Base-by-base conservation (phyloP, 345 rosid species). In the Eucalyptus paniculata region DNA sequence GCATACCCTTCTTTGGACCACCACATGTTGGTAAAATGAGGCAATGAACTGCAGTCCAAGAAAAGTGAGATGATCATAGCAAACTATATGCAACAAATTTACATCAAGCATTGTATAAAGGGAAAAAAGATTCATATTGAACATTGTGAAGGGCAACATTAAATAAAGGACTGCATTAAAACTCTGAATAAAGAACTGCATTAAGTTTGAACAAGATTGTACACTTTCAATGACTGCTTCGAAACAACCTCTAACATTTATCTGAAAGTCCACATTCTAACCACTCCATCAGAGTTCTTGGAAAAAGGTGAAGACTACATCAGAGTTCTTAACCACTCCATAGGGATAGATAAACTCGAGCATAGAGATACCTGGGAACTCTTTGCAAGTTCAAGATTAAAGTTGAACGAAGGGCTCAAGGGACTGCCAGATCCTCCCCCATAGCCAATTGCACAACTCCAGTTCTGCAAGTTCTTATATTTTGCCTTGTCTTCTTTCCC, bases 371-470 rank as follows among this genome's bases (percentile, higher is more conserved):
- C 99, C 99, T 93, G 94, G 87, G 99, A 96, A 91, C 93, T 93
- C 91, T 93, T 95, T 21, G 93, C 95, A 92, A 97, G 95, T 92
- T 97, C 99, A 89, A 97, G 94, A 81, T 95, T 91, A 91, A 96
- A 96, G 92, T 94, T 96, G 93, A 97, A 97, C 40, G 99, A 96
- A 89, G 99, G 99, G 87, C 96, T 94, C 90, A 96, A 91, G 86
- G 98, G 99, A 90, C 98, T 96, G 91, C 95, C 94, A 32, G 97
- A 94, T 91, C 99, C 99, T 65, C 94, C 92, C 88, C 95, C 99
- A 91, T 97, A 97, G 82, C 97, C 96, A 93, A 96, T 90, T 86
- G 99, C 99, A 91, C 95, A 95, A 91, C 96, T 97, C 98, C 99
- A 97, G 89, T 97, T 95, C 92, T 62, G 94, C 89, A 91, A 87